phyloP scores from a whole-genome alignment of 768 basidiomycete species.

The Rhizopogon vulgaris region DNA sequence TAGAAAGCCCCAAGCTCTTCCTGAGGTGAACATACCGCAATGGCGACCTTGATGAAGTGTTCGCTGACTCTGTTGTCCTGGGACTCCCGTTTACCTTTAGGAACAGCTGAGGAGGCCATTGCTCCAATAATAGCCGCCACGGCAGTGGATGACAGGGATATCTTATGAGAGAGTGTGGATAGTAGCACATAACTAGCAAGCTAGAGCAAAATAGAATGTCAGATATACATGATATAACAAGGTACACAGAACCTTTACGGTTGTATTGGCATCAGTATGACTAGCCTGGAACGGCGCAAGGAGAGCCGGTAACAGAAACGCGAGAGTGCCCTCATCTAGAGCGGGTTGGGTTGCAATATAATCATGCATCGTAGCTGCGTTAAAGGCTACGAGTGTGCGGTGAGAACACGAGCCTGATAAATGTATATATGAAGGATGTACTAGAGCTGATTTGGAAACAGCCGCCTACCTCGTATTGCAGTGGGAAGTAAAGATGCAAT shows the following conservation, averaged over 20 bases:
- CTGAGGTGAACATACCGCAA: conserved; percentile 64
- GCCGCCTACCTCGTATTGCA: conserved; percentile 39
- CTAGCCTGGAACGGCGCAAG: conserved; percentile 49
- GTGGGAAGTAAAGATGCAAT: conserved; percentile 58
- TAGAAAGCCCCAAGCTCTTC: conserved; percentile 43
- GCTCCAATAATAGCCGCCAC: conserved; percentile 50
- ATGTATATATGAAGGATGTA: not conserved
- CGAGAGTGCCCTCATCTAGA: conserved; percentile 62
- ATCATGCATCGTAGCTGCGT: conserved; percentile 72
- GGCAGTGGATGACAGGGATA: conserved; percentile 50
- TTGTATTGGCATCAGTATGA: conserved; percentile 40
- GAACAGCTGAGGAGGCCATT: conserved; percentile 44
- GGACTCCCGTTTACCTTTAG: conserved; percentile 10
- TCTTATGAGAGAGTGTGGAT: conserved; percentile 62
- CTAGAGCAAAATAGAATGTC: conserved; percentile 26
- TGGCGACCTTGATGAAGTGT: conserved; percentile 59
- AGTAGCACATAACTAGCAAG: conserved; percentile 72
- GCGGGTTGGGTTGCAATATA: conserved; percentile 57
- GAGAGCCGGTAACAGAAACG: conserved; percentile 58
- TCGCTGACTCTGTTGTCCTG: conserved; percentile 36
- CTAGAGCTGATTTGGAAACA: too few species aligned
- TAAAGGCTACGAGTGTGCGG: conserved; percentile 75
- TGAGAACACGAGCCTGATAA: conserved; percentile 39
- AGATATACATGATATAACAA: not conserved
- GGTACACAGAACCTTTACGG: conserved; percentile 34